Percentiles rank a stretch among this genome's conserved stretches.
Conservation (phyloP, 768 basidiomycete genomes). For the Trametes villosa region DNA sequence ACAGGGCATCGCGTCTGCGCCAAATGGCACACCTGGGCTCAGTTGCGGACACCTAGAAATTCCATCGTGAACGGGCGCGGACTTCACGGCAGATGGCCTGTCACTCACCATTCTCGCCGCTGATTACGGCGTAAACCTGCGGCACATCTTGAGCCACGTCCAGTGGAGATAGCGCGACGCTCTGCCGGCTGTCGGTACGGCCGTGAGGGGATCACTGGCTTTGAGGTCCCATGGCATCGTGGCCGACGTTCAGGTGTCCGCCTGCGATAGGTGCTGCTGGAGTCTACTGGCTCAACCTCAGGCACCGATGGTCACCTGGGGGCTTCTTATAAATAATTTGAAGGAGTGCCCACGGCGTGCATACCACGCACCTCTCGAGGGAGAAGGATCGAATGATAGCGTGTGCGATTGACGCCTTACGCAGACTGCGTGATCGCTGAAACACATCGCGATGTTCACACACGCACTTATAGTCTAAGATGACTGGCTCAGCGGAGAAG, state of each 20-base stretch:
- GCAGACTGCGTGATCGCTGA: too few species aligned
- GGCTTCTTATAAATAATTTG: not conserved
- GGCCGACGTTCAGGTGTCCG: not conserved
- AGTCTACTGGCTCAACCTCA: not conserved
- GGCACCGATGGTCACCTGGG: not conserved
- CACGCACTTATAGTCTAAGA: too few species aligned
- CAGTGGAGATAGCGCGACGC: not conserved
- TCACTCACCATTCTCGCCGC: not conserved
- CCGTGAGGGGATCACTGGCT: not conserved
- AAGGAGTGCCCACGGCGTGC: not conserved
- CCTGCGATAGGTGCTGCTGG: not conserved
- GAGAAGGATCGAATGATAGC: not conserved
- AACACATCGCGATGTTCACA: too few species aligned
- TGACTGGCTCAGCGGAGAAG: too few species aligned
- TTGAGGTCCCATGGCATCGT: not conserved
- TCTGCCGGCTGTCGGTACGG: not conserved
- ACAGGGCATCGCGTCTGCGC: too few species aligned
- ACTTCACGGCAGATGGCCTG: not conserved
- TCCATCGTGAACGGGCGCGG: not conserved
- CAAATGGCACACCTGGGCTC: too few species aligned
- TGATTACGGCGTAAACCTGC: not conserved
- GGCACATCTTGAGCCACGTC: not conserved
- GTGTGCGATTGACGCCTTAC: too few species aligned
- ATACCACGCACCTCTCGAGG: not conserved
- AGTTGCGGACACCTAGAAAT: not conserved